Conservation (phyloP, 2,329 filamentous ascomycete genomes). For the Didymella segeticola region DNA sequence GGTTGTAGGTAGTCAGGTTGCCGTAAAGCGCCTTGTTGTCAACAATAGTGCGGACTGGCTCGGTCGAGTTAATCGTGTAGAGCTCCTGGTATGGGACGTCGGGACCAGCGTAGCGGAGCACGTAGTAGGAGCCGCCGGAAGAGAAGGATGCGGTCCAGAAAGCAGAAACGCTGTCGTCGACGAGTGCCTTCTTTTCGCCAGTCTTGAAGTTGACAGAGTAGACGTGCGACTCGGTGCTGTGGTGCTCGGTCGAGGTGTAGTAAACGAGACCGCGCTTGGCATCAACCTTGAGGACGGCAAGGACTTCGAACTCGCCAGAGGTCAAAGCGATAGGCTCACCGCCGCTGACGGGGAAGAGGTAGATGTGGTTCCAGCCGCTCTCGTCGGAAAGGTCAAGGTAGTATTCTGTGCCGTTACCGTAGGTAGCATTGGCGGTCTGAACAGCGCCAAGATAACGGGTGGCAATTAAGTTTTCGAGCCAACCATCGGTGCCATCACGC, state of each 20-base stretch:
- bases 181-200: conserved; percentile 63
- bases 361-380: conserved; percentile 70
- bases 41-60: conserved; percentile 64
- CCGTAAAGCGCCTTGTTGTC: conserved; percentile 65
- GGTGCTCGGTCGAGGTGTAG: conserved; percentile 69
- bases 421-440: conserved; percentile 36
- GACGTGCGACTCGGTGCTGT: conserved; percentile 71
- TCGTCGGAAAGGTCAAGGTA: conserved; percentile 73
- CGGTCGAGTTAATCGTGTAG: conserved; percentile 63
- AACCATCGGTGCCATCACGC: conserved; percentile 65
- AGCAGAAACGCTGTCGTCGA: conserved; percentile 65
- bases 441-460: conserved; percentile 62
- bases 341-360: conserved; percentile 66
- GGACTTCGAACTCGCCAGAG: conserved; percentile 70
- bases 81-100: conserved; percentile 74
- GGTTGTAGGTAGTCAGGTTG: conserved; percentile 64
- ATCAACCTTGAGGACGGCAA: conserved; percentile 66
- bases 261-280: conserved; percentile 63
- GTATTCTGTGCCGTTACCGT: conserved; percentile 55
- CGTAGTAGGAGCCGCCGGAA: conserved; percentile 66
- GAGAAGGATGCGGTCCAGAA: conserved; percentile 72
- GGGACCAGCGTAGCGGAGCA: conserved; percentile 69
- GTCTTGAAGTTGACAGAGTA: conserved; percentile 69
- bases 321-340: conserved; percentile 66
- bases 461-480: conserved; percentile 66